These are phyloP conservation scores for Asterella californica DNA, from an alignment of 225 moss, liverwort and hornwort species.

Conservation along the genomic window DNA sequence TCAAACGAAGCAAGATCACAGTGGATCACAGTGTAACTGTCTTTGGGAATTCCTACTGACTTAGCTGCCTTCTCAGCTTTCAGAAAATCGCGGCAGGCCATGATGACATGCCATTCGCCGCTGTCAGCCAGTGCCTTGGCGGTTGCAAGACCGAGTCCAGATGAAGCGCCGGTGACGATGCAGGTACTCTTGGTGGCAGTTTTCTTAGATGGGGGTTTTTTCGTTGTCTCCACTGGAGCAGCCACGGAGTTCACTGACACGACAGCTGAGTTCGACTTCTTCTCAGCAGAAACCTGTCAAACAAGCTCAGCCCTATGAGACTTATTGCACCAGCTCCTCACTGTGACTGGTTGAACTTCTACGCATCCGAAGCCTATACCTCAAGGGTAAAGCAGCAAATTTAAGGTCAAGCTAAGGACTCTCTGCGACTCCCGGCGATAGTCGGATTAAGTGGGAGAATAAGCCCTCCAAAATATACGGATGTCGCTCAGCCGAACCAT, in stretches of 20 bases:
- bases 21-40: constrained; percentile 79
- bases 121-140: constrained; percentile 78
- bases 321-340: neutral
- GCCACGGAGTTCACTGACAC: constrained; percentile 51
- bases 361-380: neutral
- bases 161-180: constrained; percentile 92
- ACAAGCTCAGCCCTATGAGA: neutral
- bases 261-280: constrained; percentile 12
- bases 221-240: constrained; percentile 63
- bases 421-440: no score
- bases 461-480: no score
- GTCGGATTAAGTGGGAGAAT: no score
- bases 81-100: constrained; percentile 98
- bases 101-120: constrained; percentile 89
- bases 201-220: constrained; percentile 49
- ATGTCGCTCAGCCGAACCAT: no score
- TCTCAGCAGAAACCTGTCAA: constrained; percentile 23
- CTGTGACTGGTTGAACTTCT: neutral
- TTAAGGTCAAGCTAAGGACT: no score
- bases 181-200: constrained; percentile 78
- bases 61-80: constrained; percentile 90
- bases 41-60: constrained; percentile 66
- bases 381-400: no score
- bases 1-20: constrained; percentile 85
- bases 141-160: constrained; percentile 91